Conservation (phyloP, 2,329 filamentous ascomycete genomes). For the Colletotrichum shisoi region DNA sequence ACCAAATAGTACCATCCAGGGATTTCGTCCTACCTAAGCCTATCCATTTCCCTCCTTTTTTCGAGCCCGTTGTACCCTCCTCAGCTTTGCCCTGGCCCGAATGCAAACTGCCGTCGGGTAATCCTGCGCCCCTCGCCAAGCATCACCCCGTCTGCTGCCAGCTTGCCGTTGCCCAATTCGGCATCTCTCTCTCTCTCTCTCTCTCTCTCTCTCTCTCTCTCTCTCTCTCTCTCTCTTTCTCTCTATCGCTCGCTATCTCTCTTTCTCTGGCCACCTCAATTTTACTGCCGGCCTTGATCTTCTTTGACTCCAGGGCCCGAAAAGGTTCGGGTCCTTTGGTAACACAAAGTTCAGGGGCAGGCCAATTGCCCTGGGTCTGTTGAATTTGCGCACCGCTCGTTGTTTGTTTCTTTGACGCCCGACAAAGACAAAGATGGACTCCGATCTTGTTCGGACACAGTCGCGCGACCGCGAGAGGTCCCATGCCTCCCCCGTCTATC, state of each 20-base stretch:
- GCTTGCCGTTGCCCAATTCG: background rate
- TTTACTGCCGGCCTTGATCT: conserved; percentile 7
- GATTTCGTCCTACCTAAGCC: conserved; percentile 5
- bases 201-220: background rate
- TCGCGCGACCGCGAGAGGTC: conserved; percentile 34
- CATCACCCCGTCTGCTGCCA: conserved; percentile 14
- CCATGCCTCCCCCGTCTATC: conserved; percentile 42
- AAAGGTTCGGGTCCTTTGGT: conserved; percentile 13
- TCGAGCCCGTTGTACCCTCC: background rate
- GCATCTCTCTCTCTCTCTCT: too few species aligned
- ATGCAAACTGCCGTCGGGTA: conserved; percentile 21
- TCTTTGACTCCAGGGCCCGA: background rate
- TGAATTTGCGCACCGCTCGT: background rate
- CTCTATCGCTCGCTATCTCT: too few species aligned
- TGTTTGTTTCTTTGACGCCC: conserved; percentile 1
- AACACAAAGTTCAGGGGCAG: background rate
- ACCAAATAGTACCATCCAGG: conserved; percentile 6
- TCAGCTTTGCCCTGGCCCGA: conserved; percentile 8
- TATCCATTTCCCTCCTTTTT: background rate
- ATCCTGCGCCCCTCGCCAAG: conserved; percentile 24
- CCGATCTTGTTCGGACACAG: conserved; percentile 3
- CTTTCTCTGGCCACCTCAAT: background rate
- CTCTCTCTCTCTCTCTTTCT: too few species aligned
- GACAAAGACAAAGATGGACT: conserved; percentile 31
- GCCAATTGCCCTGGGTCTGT: background rate